These are phyloP conservation scores for Leptodermis oblonga DNA, from an alignment of 257 asterid species.

Conservation along the genomic window DNA sequence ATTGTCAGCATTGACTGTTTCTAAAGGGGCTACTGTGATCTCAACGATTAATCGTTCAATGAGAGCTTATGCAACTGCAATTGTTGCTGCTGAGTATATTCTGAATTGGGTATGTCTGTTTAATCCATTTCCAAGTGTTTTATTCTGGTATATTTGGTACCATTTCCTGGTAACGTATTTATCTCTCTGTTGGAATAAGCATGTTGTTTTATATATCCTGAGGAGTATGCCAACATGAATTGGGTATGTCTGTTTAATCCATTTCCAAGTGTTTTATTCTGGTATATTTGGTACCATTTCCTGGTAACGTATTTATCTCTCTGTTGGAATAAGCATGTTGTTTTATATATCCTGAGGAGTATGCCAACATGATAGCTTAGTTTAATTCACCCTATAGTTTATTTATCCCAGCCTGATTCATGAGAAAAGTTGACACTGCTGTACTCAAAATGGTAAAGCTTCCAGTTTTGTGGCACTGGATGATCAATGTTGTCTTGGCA, in stretches of 20 bases:
- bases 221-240: conserved; percentile 26
- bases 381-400: neutral
- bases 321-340: neutral
- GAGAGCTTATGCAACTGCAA: conserved; percentile 92
- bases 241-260: conserved; percentile 56
- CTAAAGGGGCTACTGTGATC: conserved; percentile 73
- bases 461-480: neutral
- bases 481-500: neutral
- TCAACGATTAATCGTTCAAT: conserved; percentile 90
- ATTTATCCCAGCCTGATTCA: neutral
- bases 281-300: neutral
- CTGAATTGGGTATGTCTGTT: conserved; percentile 66
- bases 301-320: neutral
- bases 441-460: neutral
- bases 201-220: neutral
- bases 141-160: neutral
- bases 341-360: neutral
- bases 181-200: neutral
- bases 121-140: neutral
- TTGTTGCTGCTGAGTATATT: conserved; percentile 69
- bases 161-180: neutral
- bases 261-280: neutral
- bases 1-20: conserved; percentile 61
- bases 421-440: neutral
- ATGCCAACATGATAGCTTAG: neutral